phyloP scores from a whole-genome alignment of 2,329 filamentous ascomycete species.

The Diatrype stigma region DNA sequence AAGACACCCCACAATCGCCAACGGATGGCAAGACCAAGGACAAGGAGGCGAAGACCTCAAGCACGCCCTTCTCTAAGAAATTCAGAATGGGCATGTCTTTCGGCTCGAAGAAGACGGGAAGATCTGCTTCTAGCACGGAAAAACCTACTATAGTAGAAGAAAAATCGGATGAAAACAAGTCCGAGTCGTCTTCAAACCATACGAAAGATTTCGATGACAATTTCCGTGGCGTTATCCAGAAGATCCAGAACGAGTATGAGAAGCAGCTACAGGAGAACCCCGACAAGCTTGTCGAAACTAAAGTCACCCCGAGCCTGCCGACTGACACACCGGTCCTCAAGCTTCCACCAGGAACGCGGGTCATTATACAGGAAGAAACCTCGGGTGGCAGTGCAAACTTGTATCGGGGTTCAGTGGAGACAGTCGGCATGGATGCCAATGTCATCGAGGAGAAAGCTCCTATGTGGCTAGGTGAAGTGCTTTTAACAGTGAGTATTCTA shows the following conservation, averaged over 20 bases:
- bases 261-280: conserved; percentile 57
- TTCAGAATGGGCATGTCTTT: conserved; percentile 50
- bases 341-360: conserved; percentile 61
- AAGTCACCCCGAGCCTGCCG: conserved; percentile 64
- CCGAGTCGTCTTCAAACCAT: conserved; percentile 58
- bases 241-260: conserved; percentile 69
- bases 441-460: conserved; percentile 81
- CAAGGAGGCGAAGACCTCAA: conserved; percentile 50
- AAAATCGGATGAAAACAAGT: conserved; percentile 61
- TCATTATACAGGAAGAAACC: conserved; percentile 67
- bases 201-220: conserved; percentile 73
- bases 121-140: conserved; percentile 62
- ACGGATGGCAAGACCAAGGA: conserved; percentile 54
- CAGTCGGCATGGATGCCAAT: conserved; percentile 72
- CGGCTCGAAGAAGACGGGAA: conserved; percentile 77
- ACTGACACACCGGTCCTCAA: conserved; percentile 75
- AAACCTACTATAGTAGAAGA: conserved; percentile 74
- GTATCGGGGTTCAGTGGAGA: conserved; percentile 83
- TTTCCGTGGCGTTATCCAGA: conserved; percentile 68
- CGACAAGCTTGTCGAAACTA: conserved; percentile 52
- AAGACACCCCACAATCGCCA: conserved; percentile 42
- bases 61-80: conserved; percentile 45
- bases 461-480: conserved; percentile 85
- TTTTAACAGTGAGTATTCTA: conserved; percentile 56
- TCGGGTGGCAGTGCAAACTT: conserved; percentile 73